phyloP scores from a whole-genome alignment of 2,329 filamentous ascomycete species.

The Colletotrichum filicis region DNA sequence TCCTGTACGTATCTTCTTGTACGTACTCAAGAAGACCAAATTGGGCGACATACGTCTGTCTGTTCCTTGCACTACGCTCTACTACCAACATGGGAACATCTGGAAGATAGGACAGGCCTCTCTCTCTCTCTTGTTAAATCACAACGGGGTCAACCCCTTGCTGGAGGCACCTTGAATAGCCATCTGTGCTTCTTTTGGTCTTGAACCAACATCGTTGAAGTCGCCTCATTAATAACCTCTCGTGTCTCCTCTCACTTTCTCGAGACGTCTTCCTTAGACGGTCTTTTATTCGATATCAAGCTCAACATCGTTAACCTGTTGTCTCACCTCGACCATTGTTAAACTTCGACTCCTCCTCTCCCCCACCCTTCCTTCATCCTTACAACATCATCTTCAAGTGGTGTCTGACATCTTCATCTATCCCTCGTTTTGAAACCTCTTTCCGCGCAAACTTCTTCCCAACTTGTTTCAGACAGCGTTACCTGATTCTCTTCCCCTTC shows the following conservation, averaged over 20 bases:
- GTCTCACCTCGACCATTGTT: constrained; percentile 4
- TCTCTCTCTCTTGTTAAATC: constrained; percentile 22
- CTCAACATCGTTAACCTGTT: background rate
- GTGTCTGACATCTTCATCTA: background rate
- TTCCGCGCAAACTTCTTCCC: constrained; percentile 15
- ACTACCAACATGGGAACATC: constrained; percentile 7
- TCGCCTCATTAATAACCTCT: constrained; percentile 23
- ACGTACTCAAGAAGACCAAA: constrained; percentile 20
- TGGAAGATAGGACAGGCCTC: background rate
- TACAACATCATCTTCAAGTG: constrained; percentile 7
- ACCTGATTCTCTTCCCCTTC: background rate
- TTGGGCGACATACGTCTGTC: constrained; percentile 14
- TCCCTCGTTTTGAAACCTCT: constrained; percentile 9
- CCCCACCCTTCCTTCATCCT: background rate
- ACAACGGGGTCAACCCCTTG: constrained; percentile 26
- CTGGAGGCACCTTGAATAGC: constrained; percentile 8
- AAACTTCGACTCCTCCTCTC: background rate
- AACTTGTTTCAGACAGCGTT: constrained; percentile 18
- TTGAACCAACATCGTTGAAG: constrained; percentile 12
- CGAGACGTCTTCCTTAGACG: background rate
- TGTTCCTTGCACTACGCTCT: constrained; percentile 15
- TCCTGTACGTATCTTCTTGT: constrained; percentile 19
- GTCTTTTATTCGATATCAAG: constrained; percentile 8
- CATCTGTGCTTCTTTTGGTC: background rate
- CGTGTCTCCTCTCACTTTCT: constrained; percentile 3